Evolutionary conservation across 2,329 filamentous ascomycete genomes (phyloP).

Genomic region (Colletotrichum chrysophilum): DNA sequence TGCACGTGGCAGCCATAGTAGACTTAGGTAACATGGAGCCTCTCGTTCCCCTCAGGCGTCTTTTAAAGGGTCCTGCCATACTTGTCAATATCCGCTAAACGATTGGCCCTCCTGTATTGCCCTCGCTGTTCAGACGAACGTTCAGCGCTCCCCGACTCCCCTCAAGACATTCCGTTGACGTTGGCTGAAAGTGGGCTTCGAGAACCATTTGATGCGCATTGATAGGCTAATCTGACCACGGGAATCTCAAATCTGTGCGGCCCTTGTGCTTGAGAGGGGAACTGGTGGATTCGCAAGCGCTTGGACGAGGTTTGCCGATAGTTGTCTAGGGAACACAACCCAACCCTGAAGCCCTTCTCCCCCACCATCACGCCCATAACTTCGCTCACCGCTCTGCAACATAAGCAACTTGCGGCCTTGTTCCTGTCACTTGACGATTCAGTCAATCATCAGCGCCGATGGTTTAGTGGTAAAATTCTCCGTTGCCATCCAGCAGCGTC

Average conservation of each 20-base stretch:
- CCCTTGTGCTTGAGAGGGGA: not conserved
- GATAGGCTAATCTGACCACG: not conserved
- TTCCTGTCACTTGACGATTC: rapidly evolving
- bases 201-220: not conserved
- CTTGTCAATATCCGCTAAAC: slow-evolving; percentile 1
- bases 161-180: not conserved
- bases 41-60: not conserved
- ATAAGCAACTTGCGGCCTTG: rapidly evolving
- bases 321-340: not conserved
- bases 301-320: not conserved
- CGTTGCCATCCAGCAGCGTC: slow-evolving; percentile 20
- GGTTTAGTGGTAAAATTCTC: slow-evolving; percentile 24
- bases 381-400: not conserved
- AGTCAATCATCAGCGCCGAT: not conserved
- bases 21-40: not conserved
- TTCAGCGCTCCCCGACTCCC: not conserved
- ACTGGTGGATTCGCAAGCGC: not conserved
- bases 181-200: not conserved
- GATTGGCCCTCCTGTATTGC: slow-evolving; percentile 2
- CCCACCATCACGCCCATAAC: not conserved
- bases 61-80: not conserved
- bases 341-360: slow-evolving; percentile 6
- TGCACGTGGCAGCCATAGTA: not conserved
- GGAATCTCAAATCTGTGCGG: slow-evolving; percentile 6
- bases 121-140: slow-evolving; percentile 8